Conservation (phyloP, 2,329 filamentous ascomycete genomes). For the Ciborinia camelliae region DNA sequence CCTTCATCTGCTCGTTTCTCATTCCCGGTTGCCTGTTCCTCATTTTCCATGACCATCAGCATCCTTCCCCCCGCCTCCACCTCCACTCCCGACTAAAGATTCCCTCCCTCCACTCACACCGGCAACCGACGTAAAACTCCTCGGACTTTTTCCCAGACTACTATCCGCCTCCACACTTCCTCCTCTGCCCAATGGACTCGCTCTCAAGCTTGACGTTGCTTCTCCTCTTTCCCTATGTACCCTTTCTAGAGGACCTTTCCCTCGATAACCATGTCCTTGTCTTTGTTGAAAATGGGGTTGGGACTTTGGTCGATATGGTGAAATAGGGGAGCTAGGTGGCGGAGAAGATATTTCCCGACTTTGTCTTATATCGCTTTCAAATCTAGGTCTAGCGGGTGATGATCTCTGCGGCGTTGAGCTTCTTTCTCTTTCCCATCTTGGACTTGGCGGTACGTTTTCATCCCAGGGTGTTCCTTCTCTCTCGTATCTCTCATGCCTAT, state of each 20-base stretch:
- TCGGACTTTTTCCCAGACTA: not conserved
- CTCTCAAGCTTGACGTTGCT: not conserved
- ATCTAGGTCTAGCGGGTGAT: not conserved
- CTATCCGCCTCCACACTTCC: not conserved
- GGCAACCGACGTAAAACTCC: not conserved
- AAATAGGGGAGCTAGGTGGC: slow-evolving; percentile 4
- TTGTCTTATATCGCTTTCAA: not conserved
- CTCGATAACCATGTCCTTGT: not conserved
- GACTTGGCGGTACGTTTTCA: not conserved
- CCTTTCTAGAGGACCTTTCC: slow-evolving; percentile 1
- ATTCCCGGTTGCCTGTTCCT: too few relatives aligned
- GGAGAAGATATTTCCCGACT: not conserved
- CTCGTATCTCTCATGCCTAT: slow-evolving; percentile 27
- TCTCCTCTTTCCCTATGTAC: not conserved
- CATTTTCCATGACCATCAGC: too few relatives aligned
- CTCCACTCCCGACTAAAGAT: not conserved
- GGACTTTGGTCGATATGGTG: slow-evolving; percentile 3
- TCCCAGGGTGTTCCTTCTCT: slow-evolving; percentile 29
- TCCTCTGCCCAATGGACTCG: slow-evolving; percentile 11
- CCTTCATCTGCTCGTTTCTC: too few relatives aligned
- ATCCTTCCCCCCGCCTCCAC: too few relatives aligned
- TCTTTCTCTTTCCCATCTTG: slow-evolving; percentile 9
- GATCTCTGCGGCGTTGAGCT: slow-evolving; percentile 5
- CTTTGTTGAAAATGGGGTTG: not conserved
- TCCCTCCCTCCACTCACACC: not conserved